phyloP scores from a whole-genome alignment of 148 eudicot species.

The Arbutus unedo region DNA sequence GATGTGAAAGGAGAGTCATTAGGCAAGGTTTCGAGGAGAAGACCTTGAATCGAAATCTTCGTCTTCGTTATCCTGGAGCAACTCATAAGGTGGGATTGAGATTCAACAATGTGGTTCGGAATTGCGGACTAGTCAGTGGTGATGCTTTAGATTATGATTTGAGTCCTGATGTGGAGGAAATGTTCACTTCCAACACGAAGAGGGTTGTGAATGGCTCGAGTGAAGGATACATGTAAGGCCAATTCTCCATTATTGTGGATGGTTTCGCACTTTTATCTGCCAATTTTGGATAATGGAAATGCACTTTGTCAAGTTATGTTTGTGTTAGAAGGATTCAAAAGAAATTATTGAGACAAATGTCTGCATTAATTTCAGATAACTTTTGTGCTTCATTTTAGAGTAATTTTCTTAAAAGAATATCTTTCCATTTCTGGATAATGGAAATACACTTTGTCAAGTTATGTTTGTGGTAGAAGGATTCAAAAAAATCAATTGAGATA shows the following conservation, averaged over 20 bases:
- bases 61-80: neutral
- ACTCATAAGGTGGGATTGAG: constrained; percentile 7
- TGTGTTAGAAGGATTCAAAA: no score
- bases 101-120: constrained; percentile 22
- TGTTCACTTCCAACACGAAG: constrained; percentile 13
- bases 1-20: constrained; percentile 14
- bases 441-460: neutral
- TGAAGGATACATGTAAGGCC: constrained; percentile 19
- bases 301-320: no score
- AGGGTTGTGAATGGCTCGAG: constrained; percentile 20
- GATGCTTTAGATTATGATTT: constrained; percentile 19
- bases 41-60: neutral
- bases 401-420: neutral
- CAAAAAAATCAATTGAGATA: neutral
- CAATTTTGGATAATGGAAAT: no score
- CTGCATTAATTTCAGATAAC: no score
- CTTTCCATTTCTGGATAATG: neutral
- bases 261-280: no score
- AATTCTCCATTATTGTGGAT: no score
- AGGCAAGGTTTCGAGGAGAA: constrained; percentile 8
- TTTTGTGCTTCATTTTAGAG: no score
- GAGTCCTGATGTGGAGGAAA: constrained; percentile 17
- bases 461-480: neutral
- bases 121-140: constrained; percentile 24
- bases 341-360: no score